These are phyloP conservation scores for Spinellus fusiger DNA, from an alignment of 192 early-diverging fungal species.

Conservation along the genomic window DNA sequence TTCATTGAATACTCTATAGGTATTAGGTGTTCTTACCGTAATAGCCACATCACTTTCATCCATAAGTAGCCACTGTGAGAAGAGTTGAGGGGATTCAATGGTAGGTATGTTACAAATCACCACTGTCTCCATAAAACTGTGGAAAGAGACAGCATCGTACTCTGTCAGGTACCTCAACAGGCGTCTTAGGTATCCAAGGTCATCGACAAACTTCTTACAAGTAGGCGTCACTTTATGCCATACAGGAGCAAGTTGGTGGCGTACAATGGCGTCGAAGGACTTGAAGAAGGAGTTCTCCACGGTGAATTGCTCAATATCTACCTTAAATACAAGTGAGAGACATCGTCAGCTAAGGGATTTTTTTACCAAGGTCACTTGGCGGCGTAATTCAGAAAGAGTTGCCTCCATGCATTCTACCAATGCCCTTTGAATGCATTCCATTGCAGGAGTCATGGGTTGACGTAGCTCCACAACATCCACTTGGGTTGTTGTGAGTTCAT, in stretches of 20 bases:
- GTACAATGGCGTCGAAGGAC: conserved; percentile 78
- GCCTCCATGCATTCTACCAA: conserved; percentile 81
- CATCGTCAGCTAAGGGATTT: conserved; percentile 1
- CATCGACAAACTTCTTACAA: conserved; percentile 68
- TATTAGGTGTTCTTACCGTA: conserved; percentile 28
- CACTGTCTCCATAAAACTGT: conserved; percentile 81
- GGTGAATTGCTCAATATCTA: conserved; percentile 77
- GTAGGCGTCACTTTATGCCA: conserved; percentile 80
- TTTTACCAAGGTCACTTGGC: conserved; percentile 51
- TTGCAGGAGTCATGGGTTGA: conserved; percentile 71
- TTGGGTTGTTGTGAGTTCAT: conserved; percentile 43
- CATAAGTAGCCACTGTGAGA: conserved; percentile 77
- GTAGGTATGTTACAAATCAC: conserved; percentile 49
- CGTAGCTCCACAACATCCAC: conserved; percentile 69
- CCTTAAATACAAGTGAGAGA: too few relatives aligned
- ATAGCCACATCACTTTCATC: conserved; percentile 84
- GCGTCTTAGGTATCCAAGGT: conserved; percentile 66
- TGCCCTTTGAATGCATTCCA: conserved; percentile 78
- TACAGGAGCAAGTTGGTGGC: conserved; percentile 71
- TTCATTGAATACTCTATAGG: neutral
- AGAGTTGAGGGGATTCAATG: conserved; percentile 22
- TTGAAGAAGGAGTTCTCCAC: conserved; percentile 82
- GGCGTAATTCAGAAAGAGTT: conserved; percentile 69
- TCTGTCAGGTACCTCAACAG: conserved; percentile 63
- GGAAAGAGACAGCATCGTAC: conserved; percentile 87